These are phyloP conservation scores for Crithidia acanthocephali DNA, from an alignment of 208 protist genomes.

Conservation along the genomic window DNA sequence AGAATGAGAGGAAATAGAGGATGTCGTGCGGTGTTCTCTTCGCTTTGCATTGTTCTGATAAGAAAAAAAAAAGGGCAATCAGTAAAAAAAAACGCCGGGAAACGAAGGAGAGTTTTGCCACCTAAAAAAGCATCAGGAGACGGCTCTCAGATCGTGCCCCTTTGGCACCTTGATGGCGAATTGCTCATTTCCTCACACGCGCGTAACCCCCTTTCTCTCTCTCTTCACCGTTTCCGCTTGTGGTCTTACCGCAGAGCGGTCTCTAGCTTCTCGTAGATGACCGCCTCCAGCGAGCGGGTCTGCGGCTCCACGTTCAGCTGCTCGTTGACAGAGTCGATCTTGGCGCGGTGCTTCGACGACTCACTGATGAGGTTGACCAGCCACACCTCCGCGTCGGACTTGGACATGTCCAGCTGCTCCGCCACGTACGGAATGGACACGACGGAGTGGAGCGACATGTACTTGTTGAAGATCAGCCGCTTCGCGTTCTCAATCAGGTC, in stretches of 20 bases:
- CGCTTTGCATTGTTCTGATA: no score
- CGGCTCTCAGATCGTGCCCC: no score
- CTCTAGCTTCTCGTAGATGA: conserved; percentile 84
- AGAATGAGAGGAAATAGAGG: no score
- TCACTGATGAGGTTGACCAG: conserved; percentile 91
- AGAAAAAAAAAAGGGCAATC: no score
- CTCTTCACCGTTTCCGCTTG: not conserved
- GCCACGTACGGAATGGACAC: conserved; percentile 90
- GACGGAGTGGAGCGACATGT: conserved; percentile 85
- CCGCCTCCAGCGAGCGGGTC: conserved; percentile 69
- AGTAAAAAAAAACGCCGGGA: no score
- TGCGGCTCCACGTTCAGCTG: conserved; percentile 84
- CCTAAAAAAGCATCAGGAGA: no score
- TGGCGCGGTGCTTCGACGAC: conserved; percentile 87
- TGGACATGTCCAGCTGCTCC: conserved; percentile 69
- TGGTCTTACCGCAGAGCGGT: conserved; percentile 31
- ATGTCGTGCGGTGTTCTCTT: no score
- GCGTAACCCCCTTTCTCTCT: no score
- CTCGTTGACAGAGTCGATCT: conserved; percentile 91
- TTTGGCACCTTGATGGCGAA: no score
- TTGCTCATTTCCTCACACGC: no score
- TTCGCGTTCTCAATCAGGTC: conserved; percentile 76
- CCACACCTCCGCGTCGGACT: conserved; percentile 88
- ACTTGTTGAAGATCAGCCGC: conserved; percentile 86
- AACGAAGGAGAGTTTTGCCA: no score